Conservation (phyloP, 805 yeast species). For the Saturnispora sekii region DNA sequence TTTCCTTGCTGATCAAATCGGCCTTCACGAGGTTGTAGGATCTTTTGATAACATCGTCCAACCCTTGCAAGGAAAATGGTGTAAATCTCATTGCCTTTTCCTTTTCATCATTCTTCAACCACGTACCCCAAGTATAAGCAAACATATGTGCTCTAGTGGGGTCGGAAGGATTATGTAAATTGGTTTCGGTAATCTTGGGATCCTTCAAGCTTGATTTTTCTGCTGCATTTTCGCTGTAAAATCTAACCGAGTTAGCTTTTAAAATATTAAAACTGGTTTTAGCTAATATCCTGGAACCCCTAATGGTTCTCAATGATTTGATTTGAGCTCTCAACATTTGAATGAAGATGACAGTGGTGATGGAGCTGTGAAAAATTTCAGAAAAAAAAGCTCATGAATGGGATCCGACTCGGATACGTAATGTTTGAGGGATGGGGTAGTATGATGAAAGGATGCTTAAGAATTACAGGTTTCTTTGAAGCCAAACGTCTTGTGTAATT, state of each 20-base stretch:
- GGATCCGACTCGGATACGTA: not conserved
- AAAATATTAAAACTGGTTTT: not conserved
- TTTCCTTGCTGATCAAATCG: slow-evolving; percentile 15
- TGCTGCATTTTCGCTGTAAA: slow-evolving; percentile 1
- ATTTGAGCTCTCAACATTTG: slow-evolving; percentile 4
- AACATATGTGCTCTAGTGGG: slow-evolving; percentile 36
- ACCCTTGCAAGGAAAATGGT: slow-evolving; percentile 71
- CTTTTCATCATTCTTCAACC: slow-evolving; percentile 70
- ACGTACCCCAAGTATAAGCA: slow-evolving; percentile 90
- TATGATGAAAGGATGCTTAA: too few species aligned
- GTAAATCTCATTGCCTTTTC: slow-evolving; percentile 76
- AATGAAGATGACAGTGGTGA: not conserved
- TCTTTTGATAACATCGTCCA: slow-evolving; percentile 29
- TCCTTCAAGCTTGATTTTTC: not conserved
- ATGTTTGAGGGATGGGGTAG: too few species aligned
- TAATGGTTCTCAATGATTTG: slow-evolving; percentile 3
- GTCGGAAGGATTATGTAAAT: slow-evolving; percentile 11
- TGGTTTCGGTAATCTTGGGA: slow-evolving; percentile 9
- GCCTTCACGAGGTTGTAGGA: slow-evolving; percentile 6
- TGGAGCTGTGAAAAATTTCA: not conserved
- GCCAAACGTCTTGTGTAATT: too few species aligned
- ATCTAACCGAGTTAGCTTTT: not conserved
- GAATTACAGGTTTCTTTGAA: too few species aligned
- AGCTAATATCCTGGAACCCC: not conserved
- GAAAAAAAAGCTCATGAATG: not conserved